Evolutionary conservation across 75 land plant species (phyloP).

Genomic region (Pinus taeda): DNA sequence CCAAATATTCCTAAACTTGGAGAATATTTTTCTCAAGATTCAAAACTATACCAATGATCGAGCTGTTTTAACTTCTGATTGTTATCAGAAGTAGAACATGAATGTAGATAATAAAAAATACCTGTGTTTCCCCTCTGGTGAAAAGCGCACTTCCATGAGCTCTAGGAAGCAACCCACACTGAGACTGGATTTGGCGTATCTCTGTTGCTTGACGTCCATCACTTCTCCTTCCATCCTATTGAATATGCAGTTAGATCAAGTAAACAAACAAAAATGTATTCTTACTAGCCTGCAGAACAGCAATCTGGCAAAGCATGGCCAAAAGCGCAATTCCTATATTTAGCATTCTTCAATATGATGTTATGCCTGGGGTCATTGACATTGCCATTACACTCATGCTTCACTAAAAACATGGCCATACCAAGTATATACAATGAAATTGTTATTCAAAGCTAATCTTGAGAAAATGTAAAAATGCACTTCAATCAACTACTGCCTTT

Average conservation of each 20-base stretch:
- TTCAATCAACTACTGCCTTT: not conserved
- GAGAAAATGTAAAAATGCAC: not conserved
- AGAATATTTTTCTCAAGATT: not conserved
- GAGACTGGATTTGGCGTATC: slow-evolving; percentile 70
- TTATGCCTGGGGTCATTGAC: not conserved
- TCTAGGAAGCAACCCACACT: slow-evolving; percentile 86
- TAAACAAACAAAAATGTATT: not conserved
- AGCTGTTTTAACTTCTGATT: not conserved
- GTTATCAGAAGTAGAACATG: not conserved
- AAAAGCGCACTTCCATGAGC: slow-evolving; percentile 98
- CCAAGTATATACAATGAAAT: not conserved
- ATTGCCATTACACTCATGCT: not conserved
- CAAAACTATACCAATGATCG: not conserved
- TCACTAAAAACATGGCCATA: not conserved
- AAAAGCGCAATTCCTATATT: not conserved
- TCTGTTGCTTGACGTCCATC: slow-evolving; percentile 79
- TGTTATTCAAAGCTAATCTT: not conserved
- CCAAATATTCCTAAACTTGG: not conserved
- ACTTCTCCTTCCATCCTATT: slow-evolving; percentile 83
- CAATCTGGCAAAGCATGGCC: not conserved
- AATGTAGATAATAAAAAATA: slow-evolving; percentile 10
- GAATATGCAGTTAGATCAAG: not conserved
- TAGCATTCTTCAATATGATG: not conserved
- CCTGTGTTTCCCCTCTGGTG: slow-evolving; percentile 99
- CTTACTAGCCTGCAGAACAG: not conserved